Evolutionary conservation across 2,329 filamentous ascomycete species (phyloP).

Genomic region (Drechslerella dactyloides): DNA sequence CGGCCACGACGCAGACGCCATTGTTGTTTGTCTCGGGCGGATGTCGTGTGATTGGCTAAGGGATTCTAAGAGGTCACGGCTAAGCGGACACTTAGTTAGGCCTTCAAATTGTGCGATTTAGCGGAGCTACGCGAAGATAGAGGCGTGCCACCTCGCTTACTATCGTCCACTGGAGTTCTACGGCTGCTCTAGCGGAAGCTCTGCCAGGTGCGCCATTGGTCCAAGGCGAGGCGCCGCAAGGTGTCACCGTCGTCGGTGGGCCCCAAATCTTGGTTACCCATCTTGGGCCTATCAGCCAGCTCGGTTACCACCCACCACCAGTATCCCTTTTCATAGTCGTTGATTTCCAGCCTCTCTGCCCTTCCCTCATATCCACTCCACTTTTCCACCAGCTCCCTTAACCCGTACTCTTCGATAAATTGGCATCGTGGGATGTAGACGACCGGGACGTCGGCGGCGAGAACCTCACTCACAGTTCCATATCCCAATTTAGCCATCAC

Average conservation of each 20-base stretch:
- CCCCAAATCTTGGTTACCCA: background rate
- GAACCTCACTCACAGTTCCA: conserved; percentile 39
- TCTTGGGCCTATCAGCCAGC: conserved; percentile 25
- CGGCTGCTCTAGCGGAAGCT: too few species aligned
- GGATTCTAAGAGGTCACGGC: too few species aligned
- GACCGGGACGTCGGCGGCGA: conserved; percentile 32
- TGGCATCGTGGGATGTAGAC: conserved; percentile 41
- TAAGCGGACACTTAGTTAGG: too few species aligned
- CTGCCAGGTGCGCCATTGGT: conserved; percentile 21
- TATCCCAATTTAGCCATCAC: conserved; percentile 49
- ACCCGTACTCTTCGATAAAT: conserved; percentile 41
- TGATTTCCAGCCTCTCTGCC: conserved; percentile 33
- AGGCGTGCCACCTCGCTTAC: background rate
- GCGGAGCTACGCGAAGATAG: background rate
- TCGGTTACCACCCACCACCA: conserved; percentile 44
- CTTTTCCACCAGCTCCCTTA: conserved; percentile 32
- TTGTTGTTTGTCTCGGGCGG: too few species aligned
- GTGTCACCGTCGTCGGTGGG: conserved; percentile 25
- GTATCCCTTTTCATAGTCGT: conserved; percentile 37
- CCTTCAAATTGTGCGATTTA: too few species aligned
- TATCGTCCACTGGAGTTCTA: too few species aligned
- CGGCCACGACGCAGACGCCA: too few species aligned
- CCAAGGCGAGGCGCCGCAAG: conserved; percentile 25
- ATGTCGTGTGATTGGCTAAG: too few species aligned
- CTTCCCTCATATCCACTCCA: conserved; percentile 35